These are phyloP conservation scores for Margaritispora aquatica DNA, from an alignment of 495 filamentous ascomycete species.

Conservation along the genomic window DNA sequence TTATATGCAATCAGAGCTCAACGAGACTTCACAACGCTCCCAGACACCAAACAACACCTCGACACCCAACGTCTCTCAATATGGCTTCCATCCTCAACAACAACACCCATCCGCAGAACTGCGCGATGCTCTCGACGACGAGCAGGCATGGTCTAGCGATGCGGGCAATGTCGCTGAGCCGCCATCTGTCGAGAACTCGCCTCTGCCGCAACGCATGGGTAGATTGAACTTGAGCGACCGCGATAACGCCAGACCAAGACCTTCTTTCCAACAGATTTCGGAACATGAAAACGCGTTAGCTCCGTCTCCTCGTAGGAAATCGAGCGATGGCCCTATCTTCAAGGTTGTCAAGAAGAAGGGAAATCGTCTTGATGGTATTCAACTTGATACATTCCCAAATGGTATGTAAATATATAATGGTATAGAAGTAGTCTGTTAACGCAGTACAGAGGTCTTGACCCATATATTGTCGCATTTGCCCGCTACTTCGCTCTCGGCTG, in stretches of 20 bases:
- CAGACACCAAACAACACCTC: conserved; percentile 36
- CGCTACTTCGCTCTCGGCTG: conserved; percentile 66
- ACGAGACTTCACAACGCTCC: conserved; percentile 52
- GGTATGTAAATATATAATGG: conserved; percentile 42
- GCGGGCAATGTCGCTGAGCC: conserved; percentile 25
- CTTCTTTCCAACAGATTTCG: conserved; percentile 55
- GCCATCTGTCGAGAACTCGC: conserved; percentile 14
- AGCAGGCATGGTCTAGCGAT: conserved; percentile 13
- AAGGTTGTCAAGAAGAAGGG: conserved; percentile 52
- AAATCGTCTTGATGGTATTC: conserved; percentile 29
- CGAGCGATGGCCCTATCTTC: conserved; percentile 46
- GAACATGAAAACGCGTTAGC: conserved; percentile 65
- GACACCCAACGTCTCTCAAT: conserved; percentile 49
- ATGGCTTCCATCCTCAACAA: conserved; percentile 62
- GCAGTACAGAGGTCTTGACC: conserved; percentile 71
- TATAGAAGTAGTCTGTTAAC: conserved; percentile 18
- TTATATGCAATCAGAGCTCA: conserved; percentile 90
- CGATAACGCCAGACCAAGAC: conserved; percentile 22
- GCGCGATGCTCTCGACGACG: conserved; percentile 26
- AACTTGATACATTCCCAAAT: conserved; percentile 70
- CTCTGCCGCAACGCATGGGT: conserved; percentile 27
- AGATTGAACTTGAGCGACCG: conserved; percentile 27
- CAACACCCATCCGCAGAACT: conserved; percentile 35
- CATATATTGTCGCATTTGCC: conserved; percentile 88
- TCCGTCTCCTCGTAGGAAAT: conserved; percentile 37